These are phyloP conservation scores for Zygnema circumcarinatum DNA, from an alignment of 139 green algal genomes.

Conservation along the genomic window DNA sequence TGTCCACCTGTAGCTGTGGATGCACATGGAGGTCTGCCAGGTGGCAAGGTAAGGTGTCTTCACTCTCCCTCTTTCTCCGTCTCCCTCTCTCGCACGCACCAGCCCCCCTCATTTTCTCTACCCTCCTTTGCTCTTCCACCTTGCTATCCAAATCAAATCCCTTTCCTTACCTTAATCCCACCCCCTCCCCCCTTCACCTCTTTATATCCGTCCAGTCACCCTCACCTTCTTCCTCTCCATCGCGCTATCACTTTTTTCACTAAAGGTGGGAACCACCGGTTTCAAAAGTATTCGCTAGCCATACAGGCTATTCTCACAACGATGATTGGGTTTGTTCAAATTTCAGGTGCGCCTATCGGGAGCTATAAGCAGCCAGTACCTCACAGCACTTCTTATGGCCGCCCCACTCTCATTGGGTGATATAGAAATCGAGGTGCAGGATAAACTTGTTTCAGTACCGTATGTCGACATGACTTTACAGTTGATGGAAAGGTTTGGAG, in stretches of 20 bases:
- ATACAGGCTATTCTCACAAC: too few species aligned
- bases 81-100: neutral
- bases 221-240: too few species aligned
- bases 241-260: too few species aligned
- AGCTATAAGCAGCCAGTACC: constrained; percentile 81
- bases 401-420: constrained; percentile 82
- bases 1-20: constrained; percentile 92
- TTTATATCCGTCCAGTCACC: too few species aligned
- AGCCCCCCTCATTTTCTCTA: neutral
- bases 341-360: constrained; percentile 58
- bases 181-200: too few species aligned
- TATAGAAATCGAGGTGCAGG: constrained; percentile 82
- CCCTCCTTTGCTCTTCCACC: constrained; percentile 7
- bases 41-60: constrained; percentile 77
- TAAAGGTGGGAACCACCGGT: too few species aligned
- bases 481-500: constrained; percentile 87
- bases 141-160: too few species aligned
- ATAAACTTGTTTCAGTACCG: constrained; percentile 92
- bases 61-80: neutral
- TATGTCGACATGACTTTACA: constrained; percentile 99
- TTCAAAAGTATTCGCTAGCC: too few species aligned
- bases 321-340: too few species aligned
- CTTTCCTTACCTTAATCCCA: neutral
- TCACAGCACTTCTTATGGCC: constrained; percentile 97
- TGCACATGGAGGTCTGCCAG: constrained; percentile 79